phyloP scores from a whole-genome alignment of 192 early-diverging fungal species.

The Diversispora eburnea region DNA sequence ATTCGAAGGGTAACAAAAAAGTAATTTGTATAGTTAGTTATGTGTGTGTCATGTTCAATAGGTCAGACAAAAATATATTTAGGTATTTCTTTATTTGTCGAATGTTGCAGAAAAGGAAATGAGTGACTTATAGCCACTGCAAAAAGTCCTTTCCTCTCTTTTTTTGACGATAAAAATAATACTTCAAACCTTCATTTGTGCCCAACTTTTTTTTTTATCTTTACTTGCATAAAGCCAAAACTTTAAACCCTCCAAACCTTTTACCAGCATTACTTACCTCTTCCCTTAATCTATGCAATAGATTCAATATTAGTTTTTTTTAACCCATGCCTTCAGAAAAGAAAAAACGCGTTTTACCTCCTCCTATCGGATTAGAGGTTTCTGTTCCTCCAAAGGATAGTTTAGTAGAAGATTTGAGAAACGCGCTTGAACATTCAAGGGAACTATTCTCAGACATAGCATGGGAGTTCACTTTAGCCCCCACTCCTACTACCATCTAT shows the following conservation, averaged over 20 bases:
- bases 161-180: not conserved
- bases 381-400: slow-evolving; percentile 15
- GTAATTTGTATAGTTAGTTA: not conserved
- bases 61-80: too few relatives aligned
- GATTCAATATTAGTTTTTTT: not conserved
- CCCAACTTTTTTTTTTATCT: not conserved
- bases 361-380: slow-evolving; percentile 20
- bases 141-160: not conserved
- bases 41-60: not conserved
- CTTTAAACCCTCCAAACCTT: not conserved
- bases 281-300: slow-evolving; percentile 3
- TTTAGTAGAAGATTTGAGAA: slow-evolving; percentile 26
- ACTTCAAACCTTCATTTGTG: slow-evolving; percentile 1
- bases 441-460: slow-evolving; percentile 28
- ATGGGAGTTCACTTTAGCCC: slow-evolving; percentile 24
- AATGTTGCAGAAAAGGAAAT: slow-evolving; percentile 7
- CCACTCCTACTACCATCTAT: slow-evolving; percentile 12
- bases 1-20: too few relatives aligned
- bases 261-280: not conserved
- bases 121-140: not conserved
- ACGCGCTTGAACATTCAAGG: slow-evolving; percentile 25
- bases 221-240: not conserved
- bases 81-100: not conserved
- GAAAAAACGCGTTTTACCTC: slow-evolving; percentile 13
- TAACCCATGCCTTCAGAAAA: slow-evolving; percentile 25